Percentiles rank a stretch among this genome's conserved stretches.
These are phyloP conservation scores for Hagleromyces aurorensis DNA, from an alignment of 805 yeast species.

Conservation along the genomic window DNA sequence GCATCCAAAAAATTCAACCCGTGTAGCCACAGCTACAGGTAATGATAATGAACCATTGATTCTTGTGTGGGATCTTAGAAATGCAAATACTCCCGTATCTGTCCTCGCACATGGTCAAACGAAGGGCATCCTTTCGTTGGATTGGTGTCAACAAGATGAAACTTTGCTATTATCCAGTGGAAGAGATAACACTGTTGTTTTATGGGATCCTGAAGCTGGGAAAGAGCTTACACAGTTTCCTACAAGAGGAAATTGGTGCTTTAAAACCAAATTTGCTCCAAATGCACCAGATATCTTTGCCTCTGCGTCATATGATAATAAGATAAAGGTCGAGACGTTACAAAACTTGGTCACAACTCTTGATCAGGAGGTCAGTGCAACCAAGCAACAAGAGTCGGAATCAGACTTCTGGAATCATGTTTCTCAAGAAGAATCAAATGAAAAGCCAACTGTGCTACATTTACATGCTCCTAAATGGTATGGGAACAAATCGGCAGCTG, in stretches of 20 bases:
- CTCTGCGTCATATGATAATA: constrained; percentile 80
- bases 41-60: constrained; percentile 74
- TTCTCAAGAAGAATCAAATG: constrained; percentile 58
- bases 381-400: constrained; percentile 37
- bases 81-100: constrained; percentile 82
- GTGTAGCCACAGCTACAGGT: constrained; percentile 79
- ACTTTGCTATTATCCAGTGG: constrained; percentile 80
- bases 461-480: constrained; percentile 88
- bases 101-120: constrained; percentile 63
- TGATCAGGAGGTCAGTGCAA: constrained; percentile 25
- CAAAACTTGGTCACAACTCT: constrained; percentile 48
- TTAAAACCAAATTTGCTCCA: constrained; percentile 83
- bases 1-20: constrained; percentile 89
- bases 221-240: constrained; percentile 79
- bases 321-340: constrained; percentile 69
- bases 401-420: constrained; percentile 82
- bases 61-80: constrained; percentile 89
- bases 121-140: constrained; percentile 81
- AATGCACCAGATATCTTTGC: constrained; percentile 84
- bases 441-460: constrained; percentile 58
- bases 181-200: constrained; percentile 74
- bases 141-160: constrained; percentile 87
- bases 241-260: constrained; percentile 88
- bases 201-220: constrained; percentile 87
- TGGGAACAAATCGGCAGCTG: constrained; percentile 59